Evolutionary conservation across 2,329 filamentous ascomycete genomes (phyloP), one percentile per base, ranked within the genome.

Genomic region (Penicillium frequentans): DNA sequence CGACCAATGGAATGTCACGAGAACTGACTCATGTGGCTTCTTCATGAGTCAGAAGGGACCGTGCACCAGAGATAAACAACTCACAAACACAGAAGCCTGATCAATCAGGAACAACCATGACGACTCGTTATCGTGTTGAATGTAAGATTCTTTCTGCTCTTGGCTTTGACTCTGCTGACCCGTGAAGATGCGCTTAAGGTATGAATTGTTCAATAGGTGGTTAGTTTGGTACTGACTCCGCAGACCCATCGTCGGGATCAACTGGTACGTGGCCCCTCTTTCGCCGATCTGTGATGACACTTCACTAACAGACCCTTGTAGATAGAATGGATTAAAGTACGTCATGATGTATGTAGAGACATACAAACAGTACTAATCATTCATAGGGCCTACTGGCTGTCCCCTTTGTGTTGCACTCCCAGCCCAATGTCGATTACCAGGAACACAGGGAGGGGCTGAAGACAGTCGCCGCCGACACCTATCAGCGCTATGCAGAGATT

Each of bases 341-440:
- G 67, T 58, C 27, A 23, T 44, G 19, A 2, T 52, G 26, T 26
- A 31, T 27, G 6, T 16, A 16, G 16, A 23, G 10, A 49, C 9
- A 21, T 43, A 5, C 27, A 11, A 5, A 21, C 24, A 21, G 16
- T 26, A 24, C 27, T 45, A 23, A 50, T 21, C 7, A 8, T 42
- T 5, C 21, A 33, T 46, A 78, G 74, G 90, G 89, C 39, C 84
- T 98, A 4, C 81, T 98, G 13, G 95, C 95, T 1, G 93, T 98
- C 0, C 95, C 95, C 0, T 99, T 99, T 72, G 93, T 99, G 39
- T 85, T 99, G 53, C 92, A 96, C 74, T 97, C 93, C 1, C 93
- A 98, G 72, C 95, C 95, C 3, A 96, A 91, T 1, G 91, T 91
- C 21, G 86, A 92, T 43, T 92, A 93, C 68, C 88, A 93, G 62